phyloP scores from a whole-genome alignment of 345 rosid species.

The Salix brachista region DNA sequence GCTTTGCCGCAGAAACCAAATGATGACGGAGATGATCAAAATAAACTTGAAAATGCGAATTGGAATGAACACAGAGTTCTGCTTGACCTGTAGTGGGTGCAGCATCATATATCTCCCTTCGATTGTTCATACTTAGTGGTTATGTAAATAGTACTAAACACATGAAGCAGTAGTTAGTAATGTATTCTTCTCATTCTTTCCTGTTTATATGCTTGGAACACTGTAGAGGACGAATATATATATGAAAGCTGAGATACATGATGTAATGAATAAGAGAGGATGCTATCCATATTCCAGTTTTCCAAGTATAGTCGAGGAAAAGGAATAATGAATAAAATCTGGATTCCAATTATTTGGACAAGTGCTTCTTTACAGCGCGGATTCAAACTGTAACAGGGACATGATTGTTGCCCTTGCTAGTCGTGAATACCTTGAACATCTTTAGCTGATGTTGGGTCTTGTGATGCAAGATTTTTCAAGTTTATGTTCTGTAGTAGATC shows the following conservation, averaged over 20 bases:
- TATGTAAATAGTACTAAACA: constrained; percentile 28
- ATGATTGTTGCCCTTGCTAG: too few species aligned
- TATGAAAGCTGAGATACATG: background rate
- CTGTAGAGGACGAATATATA: constrained; percentile 10
- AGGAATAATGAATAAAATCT: background rate
- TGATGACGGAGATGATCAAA: constrained; percentile 20
- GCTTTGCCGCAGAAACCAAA: constrained; percentile 32
- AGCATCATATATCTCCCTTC: background rate
- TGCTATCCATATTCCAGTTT: background rate
- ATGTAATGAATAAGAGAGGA: constrained; percentile 21
- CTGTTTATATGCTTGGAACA: constrained; percentile 35
- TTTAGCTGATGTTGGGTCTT: too few species aligned
- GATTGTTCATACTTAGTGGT: constrained; percentile 8
- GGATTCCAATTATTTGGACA: background rate
- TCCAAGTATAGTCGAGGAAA: background rate
- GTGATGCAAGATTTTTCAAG: too few species aligned
- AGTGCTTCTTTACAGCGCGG: background rate
- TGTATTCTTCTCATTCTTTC: constrained; percentile 46
- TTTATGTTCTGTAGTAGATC: too few species aligned
- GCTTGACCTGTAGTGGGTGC: constrained; percentile 27
- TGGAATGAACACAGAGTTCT: constrained; percentile 23
- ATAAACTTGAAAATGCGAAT: constrained; percentile 27
- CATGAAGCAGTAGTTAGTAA: constrained; percentile 1
- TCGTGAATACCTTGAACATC: too few species aligned
- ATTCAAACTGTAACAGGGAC: too few species aligned